A percentile compares a stretch with the other conserved stretches of the same genome.
Evolutionary conservation across 2,329 filamentous ascomycete genomes (phyloP).

Genomic region (Penicillium thymicola): DNA sequence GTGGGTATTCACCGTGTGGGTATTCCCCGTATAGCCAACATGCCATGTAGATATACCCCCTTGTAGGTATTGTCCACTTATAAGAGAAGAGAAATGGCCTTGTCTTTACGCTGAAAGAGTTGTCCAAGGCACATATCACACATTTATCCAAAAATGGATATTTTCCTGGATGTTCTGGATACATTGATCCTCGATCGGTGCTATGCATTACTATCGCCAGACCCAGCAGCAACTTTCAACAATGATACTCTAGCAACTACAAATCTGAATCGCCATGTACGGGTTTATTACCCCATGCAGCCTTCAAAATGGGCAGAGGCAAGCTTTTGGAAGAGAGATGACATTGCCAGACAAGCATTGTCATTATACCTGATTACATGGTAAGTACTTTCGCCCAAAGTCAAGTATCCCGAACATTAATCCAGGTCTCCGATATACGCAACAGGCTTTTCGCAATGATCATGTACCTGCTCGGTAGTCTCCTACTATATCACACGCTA

Average conservation of each 20-base stretch:
- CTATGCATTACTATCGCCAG: constrained; percentile 55
- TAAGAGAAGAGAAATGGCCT: constrained; percentile 2
- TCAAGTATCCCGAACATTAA: not conserved
- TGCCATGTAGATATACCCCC: constrained; percentile 6
- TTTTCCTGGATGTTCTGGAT: constrained; percentile 77
- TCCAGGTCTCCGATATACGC: not conserved
- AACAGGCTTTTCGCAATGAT: constrained; percentile 75
- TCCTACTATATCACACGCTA: constrained; percentile 78
- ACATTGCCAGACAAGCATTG: constrained; percentile 28
- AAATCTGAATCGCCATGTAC: constrained; percentile 26
- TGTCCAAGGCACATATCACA: constrained; percentile 25
- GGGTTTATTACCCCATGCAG: constrained; percentile 24
- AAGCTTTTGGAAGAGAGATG: constrained; percentile 31
- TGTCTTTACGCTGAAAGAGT: not conserved
- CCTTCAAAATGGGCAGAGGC: constrained; percentile 27
- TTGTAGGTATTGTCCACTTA: not conserved
- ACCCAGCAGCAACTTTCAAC: not conserved
- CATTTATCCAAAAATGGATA: constrained; percentile 62
- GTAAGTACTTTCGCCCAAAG: constrained; percentile 6
- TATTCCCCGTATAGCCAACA: not conserved
- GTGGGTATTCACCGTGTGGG: constrained; percentile 8
- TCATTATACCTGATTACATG: constrained; percentile 31
- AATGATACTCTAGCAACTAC: not conserved
- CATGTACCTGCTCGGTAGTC: constrained; percentile 79
- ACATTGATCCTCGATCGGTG: constrained; percentile 71